These are phyloP conservation scores for Arthrobotrys conoides DNA, from an alignment of 2,329 filamentous ascomycete species.

Conservation along the genomic window DNA sequence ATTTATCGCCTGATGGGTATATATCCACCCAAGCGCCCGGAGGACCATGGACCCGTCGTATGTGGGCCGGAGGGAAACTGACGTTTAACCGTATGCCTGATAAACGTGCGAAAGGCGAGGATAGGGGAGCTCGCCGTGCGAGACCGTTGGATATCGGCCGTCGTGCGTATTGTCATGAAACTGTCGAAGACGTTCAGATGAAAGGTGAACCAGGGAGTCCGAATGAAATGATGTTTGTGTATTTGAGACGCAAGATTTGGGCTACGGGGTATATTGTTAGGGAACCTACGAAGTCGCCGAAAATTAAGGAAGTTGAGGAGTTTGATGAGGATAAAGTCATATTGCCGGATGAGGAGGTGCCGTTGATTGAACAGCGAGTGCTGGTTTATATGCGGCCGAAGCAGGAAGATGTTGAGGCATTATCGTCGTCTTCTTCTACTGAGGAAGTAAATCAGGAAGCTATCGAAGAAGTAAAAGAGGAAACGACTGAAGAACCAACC, in stretches of 20 bases:
- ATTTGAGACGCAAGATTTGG: slow-evolving; percentile 51
- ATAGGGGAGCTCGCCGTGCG: slow-evolving; percentile 69
- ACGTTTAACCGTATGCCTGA: slow-evolving; percentile 69
- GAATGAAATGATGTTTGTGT: slow-evolving; percentile 61
- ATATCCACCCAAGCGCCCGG: slow-evolving; percentile 84
- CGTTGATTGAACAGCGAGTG: slow-evolving; percentile 73
- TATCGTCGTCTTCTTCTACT: too few species aligned
- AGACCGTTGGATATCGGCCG: slow-evolving; percentile 56
- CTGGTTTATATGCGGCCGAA: slow-evolving; percentile 75
- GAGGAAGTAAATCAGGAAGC: slow-evolving; percentile 41
- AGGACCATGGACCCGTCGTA: slow-evolving; percentile 78
- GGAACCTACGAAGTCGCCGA: slow-evolving; percentile 61
- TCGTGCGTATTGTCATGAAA: slow-evolving; percentile 68
- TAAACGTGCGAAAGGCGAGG: slow-evolving; percentile 60
- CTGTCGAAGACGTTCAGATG: slow-evolving; percentile 71
- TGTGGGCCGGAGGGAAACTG: slow-evolving; percentile 90
- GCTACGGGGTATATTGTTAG: slow-evolving; percentile 63
- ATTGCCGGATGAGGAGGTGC: slow-evolving; percentile 65
- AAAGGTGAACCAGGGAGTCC: slow-evolving; percentile 59
- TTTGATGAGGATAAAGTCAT: slow-evolving; percentile 67
- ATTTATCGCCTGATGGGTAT: slow-evolving; percentile 84
- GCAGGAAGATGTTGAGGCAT: slow-evolving; percentile 64
- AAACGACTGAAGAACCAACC: not conserved
- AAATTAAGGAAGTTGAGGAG: slow-evolving; percentile 61
- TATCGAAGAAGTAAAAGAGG: slow-evolving; percentile 27